Conservation (phyloP, 164 flowering plant species). For the Vitis rupestris region DNA sequence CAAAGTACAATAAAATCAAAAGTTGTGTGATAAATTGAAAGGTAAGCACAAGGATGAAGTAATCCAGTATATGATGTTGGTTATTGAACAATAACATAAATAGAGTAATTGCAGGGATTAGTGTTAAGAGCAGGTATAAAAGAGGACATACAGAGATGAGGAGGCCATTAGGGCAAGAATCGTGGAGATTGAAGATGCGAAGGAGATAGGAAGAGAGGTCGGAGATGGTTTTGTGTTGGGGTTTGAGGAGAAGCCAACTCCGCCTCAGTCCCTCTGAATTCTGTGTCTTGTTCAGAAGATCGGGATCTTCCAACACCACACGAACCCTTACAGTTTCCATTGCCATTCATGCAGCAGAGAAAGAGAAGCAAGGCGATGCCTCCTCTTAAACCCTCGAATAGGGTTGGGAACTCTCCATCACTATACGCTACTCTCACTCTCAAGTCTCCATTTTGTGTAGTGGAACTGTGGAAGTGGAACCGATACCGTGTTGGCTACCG, state of each 20-base stretch:
- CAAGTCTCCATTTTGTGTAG: too few relatives aligned
- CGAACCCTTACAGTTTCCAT: constrained; percentile 46
- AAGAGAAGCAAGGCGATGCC: neutral
- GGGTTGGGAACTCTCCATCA: too few relatives aligned
- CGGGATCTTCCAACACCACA: constrained; percentile 39
- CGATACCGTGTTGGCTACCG: too few relatives aligned
- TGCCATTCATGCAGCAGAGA: neutral
- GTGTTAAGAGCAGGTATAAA: neutral
- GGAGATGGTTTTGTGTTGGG: constrained; percentile 45
- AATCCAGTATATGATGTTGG: too few relatives aligned
- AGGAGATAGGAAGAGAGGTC: constrained; percentile 46
- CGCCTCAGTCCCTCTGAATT: constrained; percentile 54
- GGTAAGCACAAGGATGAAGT: too few relatives aligned
- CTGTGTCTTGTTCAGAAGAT: constrained; percentile 51
- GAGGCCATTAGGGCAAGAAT: constrained; percentile 66
- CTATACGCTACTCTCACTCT: too few relatives aligned
- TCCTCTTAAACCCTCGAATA: too few relatives aligned
- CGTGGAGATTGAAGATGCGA: constrained; percentile 41
- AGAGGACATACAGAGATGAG: constrained; percentile 55
- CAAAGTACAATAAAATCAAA: too few relatives aligned
- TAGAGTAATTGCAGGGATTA: too few relatives aligned
- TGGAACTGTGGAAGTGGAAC: too few relatives aligned
- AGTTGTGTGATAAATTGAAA: too few relatives aligned
- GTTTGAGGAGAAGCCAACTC: constrained; percentile 69
- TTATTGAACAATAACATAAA: too few relatives aligned